Percentiles rank a stretch among this genome's conserved stretches.
phyloP scores from a whole-genome alignment of 495 filamentous ascomycete genomes.

The Wilcoxina mikolae region DNA sequence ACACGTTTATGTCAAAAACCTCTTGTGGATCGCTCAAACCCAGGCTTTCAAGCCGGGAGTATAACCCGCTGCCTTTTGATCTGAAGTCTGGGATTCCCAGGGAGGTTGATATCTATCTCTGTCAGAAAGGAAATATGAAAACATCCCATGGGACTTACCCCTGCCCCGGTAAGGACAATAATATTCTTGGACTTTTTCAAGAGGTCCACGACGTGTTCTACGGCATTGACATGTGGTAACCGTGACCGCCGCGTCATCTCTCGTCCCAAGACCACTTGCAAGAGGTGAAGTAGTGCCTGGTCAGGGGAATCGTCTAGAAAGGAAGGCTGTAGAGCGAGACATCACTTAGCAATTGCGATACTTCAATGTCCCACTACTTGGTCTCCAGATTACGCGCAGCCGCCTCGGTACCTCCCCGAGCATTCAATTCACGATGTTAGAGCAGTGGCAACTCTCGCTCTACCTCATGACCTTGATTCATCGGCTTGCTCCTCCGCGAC shows the following conservation, averaged over 20 bases:
- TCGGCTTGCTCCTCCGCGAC: not conserved
- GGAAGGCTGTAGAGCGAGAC: not conserved
- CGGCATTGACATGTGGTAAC: slow-evolving; percentile 62
- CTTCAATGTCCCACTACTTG: not conserved
- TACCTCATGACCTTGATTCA: no score
- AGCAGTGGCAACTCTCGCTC: no score
- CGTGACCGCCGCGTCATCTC: slow-evolving; percentile 72
- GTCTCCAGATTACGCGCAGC: not conserved
- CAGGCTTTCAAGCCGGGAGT: slow-evolving; percentile 59
- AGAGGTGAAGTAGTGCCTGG: slow-evolving; percentile 30
- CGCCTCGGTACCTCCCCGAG: not conserved
- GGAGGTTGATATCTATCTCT: slow-evolving; percentile 58
- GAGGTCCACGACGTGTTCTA: slow-evolving; percentile 73
- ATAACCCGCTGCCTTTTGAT: slow-evolving; percentile 71
- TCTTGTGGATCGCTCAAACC: slow-evolving; percentile 79
- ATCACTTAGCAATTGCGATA: not conserved
- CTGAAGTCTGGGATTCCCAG: slow-evolving; percentile 85
- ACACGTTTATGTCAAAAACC: slow-evolving; percentile 80
- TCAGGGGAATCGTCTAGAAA: not conserved
- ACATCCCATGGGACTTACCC: slow-evolving; percentile 36
- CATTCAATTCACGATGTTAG: not conserved
- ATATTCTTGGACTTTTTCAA: slow-evolving; percentile 65
- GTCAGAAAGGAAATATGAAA: not conserved
- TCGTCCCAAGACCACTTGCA: slow-evolving; percentile 63
- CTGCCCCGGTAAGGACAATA: slow-evolving; percentile 86